Conservation (phyloP, 2,329 filamentous ascomycete species). For the Daldinia eschscholtzii region DNA sequence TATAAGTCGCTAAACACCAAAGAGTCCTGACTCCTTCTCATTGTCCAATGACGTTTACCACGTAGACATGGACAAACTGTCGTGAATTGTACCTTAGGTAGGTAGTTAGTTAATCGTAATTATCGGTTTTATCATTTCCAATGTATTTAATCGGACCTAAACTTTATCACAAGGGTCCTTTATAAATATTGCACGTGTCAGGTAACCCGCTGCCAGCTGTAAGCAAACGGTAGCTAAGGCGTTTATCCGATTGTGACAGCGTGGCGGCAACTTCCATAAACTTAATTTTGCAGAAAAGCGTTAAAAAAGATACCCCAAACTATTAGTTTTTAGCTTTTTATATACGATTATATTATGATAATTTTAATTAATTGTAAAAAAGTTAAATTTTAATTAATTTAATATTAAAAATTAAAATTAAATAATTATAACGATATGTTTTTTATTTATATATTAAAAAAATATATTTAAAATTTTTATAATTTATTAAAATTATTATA, state of each 20-base stretch:
- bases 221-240: constrained; percentile 30
- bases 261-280: constrained; percentile 39
- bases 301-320: too few species aligned
- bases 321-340: too few species aligned
- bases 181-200: constrained; percentile 34
- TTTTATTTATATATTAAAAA: too few species aligned
- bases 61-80: constrained; percentile 23
- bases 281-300: too few species aligned
- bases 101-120: background rate
- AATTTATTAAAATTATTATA: too few species aligned
- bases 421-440: too few species aligned
- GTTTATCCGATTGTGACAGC: constrained; percentile 50
- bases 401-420: too few species aligned
- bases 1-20: constrained; percentile 19
- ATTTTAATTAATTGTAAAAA: too few species aligned
- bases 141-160: background rate
- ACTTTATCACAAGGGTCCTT: constrained; percentile 15
- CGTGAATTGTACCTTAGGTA: constrained; percentile 20
- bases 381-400: too few species aligned
- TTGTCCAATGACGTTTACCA: constrained; percentile 28
- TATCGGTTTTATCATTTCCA: background rate
- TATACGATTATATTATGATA: too few species aligned
- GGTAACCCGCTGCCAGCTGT: constrained; percentile 33
- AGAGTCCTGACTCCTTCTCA: constrained; percentile 23
- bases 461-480: too few species aligned